A percentile compares a stretch with the other conserved stretches of the same genome.
These are phyloP conservation scores for Suillus weaverae DNA, from an alignment of 768 basidiomycete species.

Conservation along the genomic window DNA sequence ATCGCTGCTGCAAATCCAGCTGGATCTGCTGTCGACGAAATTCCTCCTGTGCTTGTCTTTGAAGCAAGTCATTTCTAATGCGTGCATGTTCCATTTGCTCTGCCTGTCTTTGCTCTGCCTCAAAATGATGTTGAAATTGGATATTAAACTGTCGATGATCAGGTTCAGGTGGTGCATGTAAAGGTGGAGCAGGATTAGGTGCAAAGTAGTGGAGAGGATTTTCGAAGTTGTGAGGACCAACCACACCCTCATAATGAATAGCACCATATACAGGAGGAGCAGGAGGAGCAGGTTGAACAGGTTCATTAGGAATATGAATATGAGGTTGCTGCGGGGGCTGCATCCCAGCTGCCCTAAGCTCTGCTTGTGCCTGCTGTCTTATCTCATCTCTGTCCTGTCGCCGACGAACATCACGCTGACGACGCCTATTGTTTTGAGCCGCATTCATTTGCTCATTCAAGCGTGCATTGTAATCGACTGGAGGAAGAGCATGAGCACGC, in stretches of 20 bases:
- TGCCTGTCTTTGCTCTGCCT: background rate
- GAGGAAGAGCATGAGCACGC: background rate
- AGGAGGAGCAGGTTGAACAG: too few species aligned
- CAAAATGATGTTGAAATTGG: background rate
- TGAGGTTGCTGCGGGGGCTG: too few species aligned
- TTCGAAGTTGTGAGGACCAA: background rate
- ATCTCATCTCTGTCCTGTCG: background rate
- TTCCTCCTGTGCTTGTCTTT: background rate
- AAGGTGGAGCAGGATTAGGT: background rate
- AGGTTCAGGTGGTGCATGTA: background rate
- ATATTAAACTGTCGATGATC: background rate
- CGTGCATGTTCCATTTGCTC: background rate
- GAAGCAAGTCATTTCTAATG: too few species aligned
- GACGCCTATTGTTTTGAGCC: background rate
- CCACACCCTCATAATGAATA: background rate
- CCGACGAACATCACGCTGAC: background rate
- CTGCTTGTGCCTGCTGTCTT: background rate
- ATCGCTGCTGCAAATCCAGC: background rate
- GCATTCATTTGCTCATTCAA: background rate
- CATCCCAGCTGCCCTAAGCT: too few species aligned
- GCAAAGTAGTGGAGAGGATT: background rate
- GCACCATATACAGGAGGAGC: background rate
- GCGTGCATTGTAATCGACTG: background rate
- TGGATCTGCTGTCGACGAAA: background rate
- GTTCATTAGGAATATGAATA: too few species aligned